These are phyloP conservation scores for Astrothelium macrocarpum DNA, from an alignment of 495 filamentous ascomycete genomes.

Conservation along the genomic window DNA sequence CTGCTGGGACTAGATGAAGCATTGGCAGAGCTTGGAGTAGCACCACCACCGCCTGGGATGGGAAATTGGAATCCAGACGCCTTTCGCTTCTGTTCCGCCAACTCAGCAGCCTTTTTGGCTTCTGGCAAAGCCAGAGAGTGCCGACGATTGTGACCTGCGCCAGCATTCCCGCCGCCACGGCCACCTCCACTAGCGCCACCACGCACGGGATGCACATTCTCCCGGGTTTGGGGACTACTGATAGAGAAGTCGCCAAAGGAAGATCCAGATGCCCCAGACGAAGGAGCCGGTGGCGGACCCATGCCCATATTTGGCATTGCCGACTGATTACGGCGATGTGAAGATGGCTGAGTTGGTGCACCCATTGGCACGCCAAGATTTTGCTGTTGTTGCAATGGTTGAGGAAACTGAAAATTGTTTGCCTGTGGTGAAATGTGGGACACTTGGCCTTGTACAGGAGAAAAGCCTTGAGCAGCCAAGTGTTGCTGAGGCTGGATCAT, in stretches of 20 bases:
- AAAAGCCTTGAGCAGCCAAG: conserved; percentile 58
- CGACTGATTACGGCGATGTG: conserved; percentile 96
- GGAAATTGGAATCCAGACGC: conserved; percentile 94
- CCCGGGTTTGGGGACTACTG: conserved; percentile 49
- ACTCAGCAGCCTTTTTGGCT: conserved; percentile 93
- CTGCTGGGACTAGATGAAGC: conserved; percentile 40
- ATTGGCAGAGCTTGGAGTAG: conserved; percentile 36
- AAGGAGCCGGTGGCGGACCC: conserved; percentile 92
- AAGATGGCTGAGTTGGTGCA: conserved; percentile 63
- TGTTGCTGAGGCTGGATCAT: conserved; percentile 78
- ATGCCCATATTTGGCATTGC: conserved; percentile 87
- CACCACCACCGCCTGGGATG: conserved; percentile 53
- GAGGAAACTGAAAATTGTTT: conserved; percentile 82
- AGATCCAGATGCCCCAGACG: conserved; percentile 82
- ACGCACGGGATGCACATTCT: conserved; percentile 38
- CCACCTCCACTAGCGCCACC: conserved; percentile 55
- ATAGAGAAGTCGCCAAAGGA: conserved; percentile 69
- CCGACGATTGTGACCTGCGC: conserved; percentile 78
- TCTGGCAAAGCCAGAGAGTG: conserved; percentile 92
- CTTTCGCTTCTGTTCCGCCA: conserved; percentile 92
- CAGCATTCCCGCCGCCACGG: conserved; percentile 56
- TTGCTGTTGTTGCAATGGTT: conserved; percentile 41
- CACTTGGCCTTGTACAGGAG: conserved; percentile 57
- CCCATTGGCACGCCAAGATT: conserved; percentile 62
- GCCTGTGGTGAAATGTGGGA: conserved; percentile 72